These are phyloP conservation scores for Fusarium heterosporum DNA, from an alignment of 2,329 filamentous ascomycete genomes.

Conservation along the genomic window DNA sequence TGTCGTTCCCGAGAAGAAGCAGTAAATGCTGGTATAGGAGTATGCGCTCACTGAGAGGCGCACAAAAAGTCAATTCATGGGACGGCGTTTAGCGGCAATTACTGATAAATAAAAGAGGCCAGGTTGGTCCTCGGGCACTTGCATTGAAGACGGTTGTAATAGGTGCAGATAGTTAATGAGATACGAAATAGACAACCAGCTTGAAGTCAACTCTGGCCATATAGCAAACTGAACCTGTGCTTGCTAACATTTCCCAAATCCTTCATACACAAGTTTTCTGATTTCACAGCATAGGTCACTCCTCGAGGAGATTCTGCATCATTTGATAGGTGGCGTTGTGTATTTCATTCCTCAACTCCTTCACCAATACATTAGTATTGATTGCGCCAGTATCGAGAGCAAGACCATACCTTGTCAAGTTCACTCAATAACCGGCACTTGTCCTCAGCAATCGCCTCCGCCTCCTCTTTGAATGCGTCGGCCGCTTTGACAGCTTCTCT, in stretches of 20 bases:
- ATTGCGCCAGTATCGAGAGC: fast-evolving
- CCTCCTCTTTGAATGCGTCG: slow-evolving; percentile 36
- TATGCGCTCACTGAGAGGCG: not conserved
- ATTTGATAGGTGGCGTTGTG: slow-evolving; percentile 45
- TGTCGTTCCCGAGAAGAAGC: slow-evolving; percentile 72
- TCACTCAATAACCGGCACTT: slow-evolving; percentile 41
- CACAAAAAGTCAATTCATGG: slow-evolving; percentile 35
- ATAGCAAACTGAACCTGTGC: slow-evolving; percentile 5
- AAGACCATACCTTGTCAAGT: slow-evolving; percentile 46
- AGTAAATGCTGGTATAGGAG: slow-evolving; percentile 45
- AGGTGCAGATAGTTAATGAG: slow-evolving; percentile 38
- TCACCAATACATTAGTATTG: not conserved
- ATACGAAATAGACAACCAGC: slow-evolving; percentile 41
- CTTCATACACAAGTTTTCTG: not conserved
- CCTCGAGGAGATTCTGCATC: slow-evolving; percentile 45
- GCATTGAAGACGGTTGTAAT: slow-evolving; percentile 12
- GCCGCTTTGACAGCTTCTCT: slow-evolving; percentile 1
- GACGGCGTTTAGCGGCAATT: slow-evolving; percentile 43
- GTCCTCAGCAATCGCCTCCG: slow-evolving; percentile 38
- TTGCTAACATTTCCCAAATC: slow-evolving; percentile 3
- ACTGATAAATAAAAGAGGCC: slow-evolving; percentile 37
- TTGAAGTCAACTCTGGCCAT: slow-evolving; percentile 21
- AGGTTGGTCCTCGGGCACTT: slow-evolving; percentile 17
- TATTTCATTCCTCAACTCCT: slow-evolving; percentile 49
- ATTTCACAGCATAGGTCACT: slow-evolving; percentile 5